Evolutionary conservation across 352 stramenopile genomes (phyloP).

Genomic region (Globisporangium echinulatum): DNA sequence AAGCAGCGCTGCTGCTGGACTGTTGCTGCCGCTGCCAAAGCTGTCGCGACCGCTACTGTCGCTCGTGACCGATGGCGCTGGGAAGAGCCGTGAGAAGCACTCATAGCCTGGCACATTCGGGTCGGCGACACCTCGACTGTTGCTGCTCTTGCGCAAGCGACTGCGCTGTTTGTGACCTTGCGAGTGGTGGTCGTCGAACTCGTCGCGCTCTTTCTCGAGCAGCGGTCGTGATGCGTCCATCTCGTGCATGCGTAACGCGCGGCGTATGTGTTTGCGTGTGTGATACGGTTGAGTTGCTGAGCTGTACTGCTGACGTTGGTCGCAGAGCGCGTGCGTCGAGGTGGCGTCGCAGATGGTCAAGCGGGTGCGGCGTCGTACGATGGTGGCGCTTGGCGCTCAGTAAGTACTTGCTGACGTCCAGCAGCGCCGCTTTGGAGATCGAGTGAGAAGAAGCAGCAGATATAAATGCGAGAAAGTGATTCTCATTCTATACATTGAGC

Average conservation of each 20-base stretch:
- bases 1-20: background rate
- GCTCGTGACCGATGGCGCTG: constrained; percentile 14
- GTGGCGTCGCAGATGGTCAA: too few species aligned
- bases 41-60: constrained; percentile 13
- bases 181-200: constrained; percentile 15
- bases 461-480: too few species aligned
- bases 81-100: constrained; percentile 8
- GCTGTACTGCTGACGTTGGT: too few species aligned
- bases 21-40: constrained; percentile 11
- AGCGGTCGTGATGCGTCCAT: constrained; percentile 53
- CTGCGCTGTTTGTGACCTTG: constrained; percentile 14
- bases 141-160: background rate
- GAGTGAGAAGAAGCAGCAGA: too few species aligned
- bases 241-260: background rate
- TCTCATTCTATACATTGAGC: too few species aligned
- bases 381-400: too few species aligned
- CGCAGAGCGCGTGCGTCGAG: too few species aligned
- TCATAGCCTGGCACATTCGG: constrained; percentile 12
- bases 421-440: too few species aligned
- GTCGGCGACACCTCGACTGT: background rate
- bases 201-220: constrained; percentile 29
- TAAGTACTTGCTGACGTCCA: too few species aligned
- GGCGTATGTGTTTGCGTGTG: background rate
- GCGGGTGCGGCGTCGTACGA: too few species aligned
- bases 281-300: too few species aligned